phyloP scores from a whole-genome alignment of 176 grass and related monocot genomes.

The Alloteropsis semialata region DNA sequence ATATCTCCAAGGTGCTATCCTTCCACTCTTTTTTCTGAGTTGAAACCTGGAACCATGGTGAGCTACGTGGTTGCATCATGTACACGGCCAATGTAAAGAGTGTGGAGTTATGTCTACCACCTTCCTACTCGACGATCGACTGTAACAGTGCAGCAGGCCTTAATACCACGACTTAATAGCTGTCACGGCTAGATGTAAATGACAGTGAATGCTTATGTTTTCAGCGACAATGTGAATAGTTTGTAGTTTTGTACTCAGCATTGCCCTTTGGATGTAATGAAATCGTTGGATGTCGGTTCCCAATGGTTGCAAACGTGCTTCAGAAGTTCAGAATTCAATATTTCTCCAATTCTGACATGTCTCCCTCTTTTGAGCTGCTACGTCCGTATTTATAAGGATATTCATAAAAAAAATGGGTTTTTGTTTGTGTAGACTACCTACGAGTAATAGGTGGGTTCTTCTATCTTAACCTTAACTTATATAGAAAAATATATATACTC shows the following conservation, averaged over 20 bases:
- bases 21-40: background rate
- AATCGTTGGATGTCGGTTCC: background rate
- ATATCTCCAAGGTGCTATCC: background rate
- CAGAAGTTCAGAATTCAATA: background rate
- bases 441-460: too few relatives aligned
- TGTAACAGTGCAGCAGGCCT: background rate
- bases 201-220: background rate
- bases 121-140: background rate
- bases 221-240: slow-evolving; percentile 20
- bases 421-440: background rate
- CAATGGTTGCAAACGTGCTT: background rate
- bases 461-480: too few relatives aligned
- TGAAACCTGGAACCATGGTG: background rate
- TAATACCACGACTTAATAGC: background rate
- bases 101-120: background rate
- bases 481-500: too few relatives aligned
- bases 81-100: background rate
- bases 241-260: background rate
- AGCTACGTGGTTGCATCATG: background rate
- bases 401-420: background rate
- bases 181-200: slow-evolving; percentile 3
- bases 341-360: background rate
- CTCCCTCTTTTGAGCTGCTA: background rate
- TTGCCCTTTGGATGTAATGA: background rate
- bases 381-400: background rate